These are phyloP conservation scores for Ophiostoma sp. DNA, from an alignment of 2,329 filamentous ascomycete genomes.

Conservation along the genomic window DNA sequence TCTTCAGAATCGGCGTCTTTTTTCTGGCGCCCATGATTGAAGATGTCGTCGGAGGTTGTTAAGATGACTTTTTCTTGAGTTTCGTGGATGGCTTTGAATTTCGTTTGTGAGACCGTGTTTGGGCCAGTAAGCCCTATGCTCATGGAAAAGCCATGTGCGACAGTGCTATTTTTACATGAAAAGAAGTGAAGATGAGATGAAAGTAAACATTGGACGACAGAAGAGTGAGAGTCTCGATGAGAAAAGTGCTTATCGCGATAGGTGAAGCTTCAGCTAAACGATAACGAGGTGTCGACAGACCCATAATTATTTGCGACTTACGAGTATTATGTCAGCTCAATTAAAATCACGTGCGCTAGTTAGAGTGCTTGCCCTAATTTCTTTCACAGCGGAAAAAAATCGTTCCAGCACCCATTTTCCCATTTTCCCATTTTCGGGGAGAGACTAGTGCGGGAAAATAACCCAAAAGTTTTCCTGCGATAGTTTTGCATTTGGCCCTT, in stretches of 20 bases:
- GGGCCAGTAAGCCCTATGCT: neutral
- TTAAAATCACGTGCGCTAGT: neutral
- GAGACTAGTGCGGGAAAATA: constrained; percentile 1
- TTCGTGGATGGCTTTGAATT: neutral
- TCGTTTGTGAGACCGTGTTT: neutral
- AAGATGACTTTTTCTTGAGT: neutral
- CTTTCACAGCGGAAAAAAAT: constrained; percentile 17
- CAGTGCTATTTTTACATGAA: neutral
- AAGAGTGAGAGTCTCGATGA: neutral
- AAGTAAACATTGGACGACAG: constrained; percentile 3
- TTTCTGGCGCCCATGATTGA: constrained; percentile 52
- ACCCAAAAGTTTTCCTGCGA: constrained; percentile 18
- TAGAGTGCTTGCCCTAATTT: constrained; percentile 14
- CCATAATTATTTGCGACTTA: neutral
- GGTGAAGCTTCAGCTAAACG: neutral
- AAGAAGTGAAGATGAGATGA: neutral
- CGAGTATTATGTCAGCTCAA: neutral
- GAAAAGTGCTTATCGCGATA: constrained; percentile 7
- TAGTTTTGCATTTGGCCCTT: neutral
- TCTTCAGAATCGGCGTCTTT: constrained; percentile 43
- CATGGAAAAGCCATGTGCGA: neutral
- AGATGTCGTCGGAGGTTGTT: neutral
- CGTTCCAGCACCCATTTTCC: neutral
- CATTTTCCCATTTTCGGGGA: neutral
- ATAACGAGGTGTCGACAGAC: neutral